Percentiles rank a stretch among this genome's conserved stretches.
phyloP scores from a whole-genome alignment of 2,329 filamentous ascomycete genomes.

The Verticillium albo-atrum region DNA sequence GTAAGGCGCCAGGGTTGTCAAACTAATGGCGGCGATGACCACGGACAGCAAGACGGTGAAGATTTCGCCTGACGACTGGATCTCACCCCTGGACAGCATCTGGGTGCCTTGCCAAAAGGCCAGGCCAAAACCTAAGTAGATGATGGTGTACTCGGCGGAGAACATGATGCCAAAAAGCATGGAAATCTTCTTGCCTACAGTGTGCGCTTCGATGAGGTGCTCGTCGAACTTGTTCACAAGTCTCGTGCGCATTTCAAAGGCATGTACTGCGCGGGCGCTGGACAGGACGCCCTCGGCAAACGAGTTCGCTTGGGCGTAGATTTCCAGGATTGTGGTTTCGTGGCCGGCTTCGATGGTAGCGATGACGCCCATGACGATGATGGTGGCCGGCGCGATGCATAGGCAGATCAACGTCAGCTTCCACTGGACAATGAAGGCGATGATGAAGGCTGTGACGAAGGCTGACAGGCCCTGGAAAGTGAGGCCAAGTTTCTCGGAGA shows the following conservation, averaged over 20 bases:
- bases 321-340: conserved; percentile 29
- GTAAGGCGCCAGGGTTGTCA: conserved; percentile 31
- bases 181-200: conserved; percentile 31
- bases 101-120: conserved; percentile 41
- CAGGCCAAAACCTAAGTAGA: conserved; percentile 36
- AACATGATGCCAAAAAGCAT: conserved; percentile 32
- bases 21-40: conserved; percentile 28
- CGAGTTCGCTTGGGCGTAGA: conserved; percentile 25
- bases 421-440: conserved; percentile 36
- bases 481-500: conserved; percentile 33
- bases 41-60: conserved; percentile 35
- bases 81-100: conserved; percentile 31
- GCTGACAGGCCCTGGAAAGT: conserved; percentile 32
- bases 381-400: conserved; percentile 24
- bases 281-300: conserved; percentile 31
- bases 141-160: conserved; percentile 32
- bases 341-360: conserved; percentile 20
- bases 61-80: conserved; percentile 30
- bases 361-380: conserved; percentile 24
- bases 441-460: conserved; percentile 31
- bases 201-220: conserved; percentile 29
- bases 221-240: conserved; percentile 33
- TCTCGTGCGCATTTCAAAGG: conserved; percentile 34
- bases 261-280: conserved; percentile 35
- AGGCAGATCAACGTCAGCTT: conserved; percentile 36